Conservation (phyloP, 768 basidiomycete species). For the Termitomyces bulborhizus region DNA sequence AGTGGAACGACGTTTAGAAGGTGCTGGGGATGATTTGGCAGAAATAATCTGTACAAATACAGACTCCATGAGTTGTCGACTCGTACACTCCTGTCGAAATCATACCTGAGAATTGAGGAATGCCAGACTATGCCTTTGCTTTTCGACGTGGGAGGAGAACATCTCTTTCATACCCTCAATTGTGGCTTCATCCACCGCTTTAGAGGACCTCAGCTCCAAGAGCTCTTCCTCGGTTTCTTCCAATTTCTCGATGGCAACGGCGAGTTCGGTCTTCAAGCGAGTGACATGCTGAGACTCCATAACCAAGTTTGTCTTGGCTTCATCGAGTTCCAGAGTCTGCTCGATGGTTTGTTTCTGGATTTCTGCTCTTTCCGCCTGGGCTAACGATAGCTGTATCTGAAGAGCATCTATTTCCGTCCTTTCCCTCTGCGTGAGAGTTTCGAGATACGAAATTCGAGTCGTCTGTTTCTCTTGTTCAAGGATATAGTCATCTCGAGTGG, state of each 20-base stretch:
- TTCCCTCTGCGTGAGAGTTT: background rate
- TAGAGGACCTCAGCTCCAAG: conserved; percentile 22
- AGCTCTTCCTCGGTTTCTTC: conserved; percentile 27
- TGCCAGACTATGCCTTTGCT: conserved; percentile 26
- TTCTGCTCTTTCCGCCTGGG: conserved; percentile 1
- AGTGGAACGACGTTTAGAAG: conserved; percentile 16
- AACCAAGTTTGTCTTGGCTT: conserved; percentile 10
- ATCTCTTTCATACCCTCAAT: conserved; percentile 26
- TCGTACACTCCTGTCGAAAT: background rate
- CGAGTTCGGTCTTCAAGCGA: conserved; percentile 17
- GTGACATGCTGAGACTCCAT: conserved; percentile 12
- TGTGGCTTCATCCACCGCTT: conserved; percentile 27
- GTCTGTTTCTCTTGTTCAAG: conserved; percentile 10
- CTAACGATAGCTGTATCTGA: background rate
- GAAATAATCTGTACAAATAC: conserved; percentile 18
- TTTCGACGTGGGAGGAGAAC: conserved; percentile 24
- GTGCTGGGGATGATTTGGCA: conserved; percentile 20
- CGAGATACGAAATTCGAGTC: conserved; percentile 8
- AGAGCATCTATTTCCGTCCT: conserved; percentile 1
- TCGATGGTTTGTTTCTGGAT: conserved; percentile 10
- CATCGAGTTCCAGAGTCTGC: conserved; percentile 11
- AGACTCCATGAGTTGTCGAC: background rate
- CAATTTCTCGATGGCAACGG: conserved; percentile 10
- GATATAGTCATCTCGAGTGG: conserved; percentile 3
- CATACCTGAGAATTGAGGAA: conserved; percentile 32